Evolutionary conservation across 2,329 filamentous ascomycete species (phyloP), one percentile per base, ranked within the genome.

Genomic region (Diaporthe sp.): DNA sequence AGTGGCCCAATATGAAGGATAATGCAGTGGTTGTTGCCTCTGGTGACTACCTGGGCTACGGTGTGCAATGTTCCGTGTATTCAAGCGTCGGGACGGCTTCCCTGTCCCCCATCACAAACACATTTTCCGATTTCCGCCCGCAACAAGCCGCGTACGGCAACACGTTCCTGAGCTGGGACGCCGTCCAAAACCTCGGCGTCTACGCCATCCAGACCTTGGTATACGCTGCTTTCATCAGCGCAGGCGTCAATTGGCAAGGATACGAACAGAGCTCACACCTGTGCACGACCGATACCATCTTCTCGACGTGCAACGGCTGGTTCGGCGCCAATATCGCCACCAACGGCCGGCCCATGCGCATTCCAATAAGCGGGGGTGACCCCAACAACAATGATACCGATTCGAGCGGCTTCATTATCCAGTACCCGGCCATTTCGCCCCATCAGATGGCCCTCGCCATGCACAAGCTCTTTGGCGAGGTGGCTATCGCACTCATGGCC

Each of bases 231-330:
- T 61, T 61, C 38, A 61, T 38, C 58, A 61, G 35, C 38, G 58
- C 25, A 38, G 58, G 58, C n/a, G 30, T 61, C 35, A 61, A 61
- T 25, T 61, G 58, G 58, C 58, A 61, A 28, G 58, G n/a, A 13
- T n/a, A 19, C 38, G 38, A 40, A 13, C 7, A 9, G 38, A 22
- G 13, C n/a, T 45, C 58, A 25, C 58, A 61, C n/a, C 58, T 61
- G 58, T 42, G 58, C 58, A 30, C 35, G 15, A 45, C 58, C 13
- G 35, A 61, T 10, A 61, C 58, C 58, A 61, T 61, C 35, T 61
- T 61, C 58, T 61, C 58, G 12, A 61, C 58, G 15, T 61, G 58
- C 13, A 61, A 28, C n/a, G 58, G 58, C 58, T 61, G 58, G 58
- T 61, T 28, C 38, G 38, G 58, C 13, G 58, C 58, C 58, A 61